Conservation (phyloP, 2,329 filamentous ascomycete species). For the Colletotrichum sp. region DNA sequence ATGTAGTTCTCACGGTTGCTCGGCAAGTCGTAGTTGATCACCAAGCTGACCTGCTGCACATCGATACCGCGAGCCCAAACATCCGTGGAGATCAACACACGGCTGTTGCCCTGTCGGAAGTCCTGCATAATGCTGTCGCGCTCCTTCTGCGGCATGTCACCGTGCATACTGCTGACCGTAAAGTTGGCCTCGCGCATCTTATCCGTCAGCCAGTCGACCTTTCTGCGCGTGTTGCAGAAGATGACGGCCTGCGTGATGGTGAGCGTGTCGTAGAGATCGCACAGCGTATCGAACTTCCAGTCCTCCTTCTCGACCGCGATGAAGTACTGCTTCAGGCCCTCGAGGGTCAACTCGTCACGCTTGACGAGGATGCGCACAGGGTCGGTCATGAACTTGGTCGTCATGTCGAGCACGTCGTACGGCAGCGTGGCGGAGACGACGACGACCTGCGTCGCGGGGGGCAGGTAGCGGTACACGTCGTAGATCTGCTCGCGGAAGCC, state of each 20-base stretch:
- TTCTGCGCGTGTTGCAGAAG: slow-evolving; percentile 98
- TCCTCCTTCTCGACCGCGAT: slow-evolving; percentile 99
- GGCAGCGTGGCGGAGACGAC: slow-evolving; percentile 96
- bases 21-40: slow-evolving; percentile 98
- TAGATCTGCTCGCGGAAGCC: slow-evolving; percentile 99
- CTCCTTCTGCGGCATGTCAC: slow-evolving; percentile 98
- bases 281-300: slow-evolving; percentile 99
- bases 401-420: slow-evolving; percentile 98
- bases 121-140: slow-evolving; percentile 99
- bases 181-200: slow-evolving; percentile 99
- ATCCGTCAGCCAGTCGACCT: slow-evolving; percentile 99
- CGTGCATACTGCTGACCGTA: slow-evolving; percentile 98
- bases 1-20: slow-evolving; percentile 99
- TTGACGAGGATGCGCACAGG: slow-evolving; percentile 96
- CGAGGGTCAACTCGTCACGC: slow-evolving; percentile 97
- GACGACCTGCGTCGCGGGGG: slow-evolving; percentile 96
- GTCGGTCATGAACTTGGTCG: slow-evolving; percentile 99
- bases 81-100: slow-evolving; percentile 96
- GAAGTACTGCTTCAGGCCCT: slow-evolving; percentile 98
- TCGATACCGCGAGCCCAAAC: slow-evolving; percentile 99
- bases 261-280: slow-evolving; percentile 97
- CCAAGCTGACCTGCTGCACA: slow-evolving; percentile 95
- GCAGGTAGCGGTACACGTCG: slow-evolving; percentile 96
- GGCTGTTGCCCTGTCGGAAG: slow-evolving; percentile 94
- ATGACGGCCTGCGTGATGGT: slow-evolving; percentile 99